phyloP scores from a whole-genome alignment of 495 filamentous ascomycete species.

The Cercophora scortea region DNA sequence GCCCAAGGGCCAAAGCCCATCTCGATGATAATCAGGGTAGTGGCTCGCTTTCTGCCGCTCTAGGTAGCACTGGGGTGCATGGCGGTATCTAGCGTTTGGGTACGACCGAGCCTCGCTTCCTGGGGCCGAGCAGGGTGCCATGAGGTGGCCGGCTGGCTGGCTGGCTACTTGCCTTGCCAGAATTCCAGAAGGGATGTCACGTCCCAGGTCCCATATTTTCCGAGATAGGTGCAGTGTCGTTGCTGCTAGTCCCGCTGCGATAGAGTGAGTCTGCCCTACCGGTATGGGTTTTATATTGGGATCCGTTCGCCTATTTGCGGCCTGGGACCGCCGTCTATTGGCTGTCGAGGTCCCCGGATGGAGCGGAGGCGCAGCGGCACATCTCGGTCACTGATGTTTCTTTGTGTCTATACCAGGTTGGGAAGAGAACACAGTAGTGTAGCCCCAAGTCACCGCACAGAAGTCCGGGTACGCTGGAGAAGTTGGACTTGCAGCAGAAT shows the following conservation, averaged over 20 bases:
- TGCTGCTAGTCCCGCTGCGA: background rate
- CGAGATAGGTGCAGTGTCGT: background rate
- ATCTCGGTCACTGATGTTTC: too few species aligned
- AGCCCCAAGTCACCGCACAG: too few species aligned
- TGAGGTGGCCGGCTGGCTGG: background rate
- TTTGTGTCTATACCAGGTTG: too few species aligned
- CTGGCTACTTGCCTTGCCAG: background rate
- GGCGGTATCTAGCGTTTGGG: background rate
- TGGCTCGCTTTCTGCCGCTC: background rate
- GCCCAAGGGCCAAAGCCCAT: background rate
- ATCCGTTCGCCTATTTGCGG: conserved; percentile 3
- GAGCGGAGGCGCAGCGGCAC: too few species aligned
- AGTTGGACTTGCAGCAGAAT: too few species aligned
- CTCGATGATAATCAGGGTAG: background rate
- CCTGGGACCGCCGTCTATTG: too few species aligned
- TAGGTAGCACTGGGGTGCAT: too few species aligned
- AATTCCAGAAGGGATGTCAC: conserved; percentile 1
- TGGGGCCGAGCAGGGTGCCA: background rate
- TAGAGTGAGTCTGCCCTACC: conserved; percentile 12
- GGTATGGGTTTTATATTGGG: conserved; percentile 5
- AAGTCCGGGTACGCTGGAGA: too few species aligned
- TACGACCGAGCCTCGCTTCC: background rate
- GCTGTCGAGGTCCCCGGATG: too few species aligned
- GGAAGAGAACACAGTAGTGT: too few species aligned
- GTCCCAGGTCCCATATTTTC: conserved; percentile 5